Percentiles rank a stretch among this genome's conserved stretches.
Evolutionary conservation across 2,329 filamentous ascomycete species (phyloP).

Genomic region (Ophiostoma australiae): DNA sequence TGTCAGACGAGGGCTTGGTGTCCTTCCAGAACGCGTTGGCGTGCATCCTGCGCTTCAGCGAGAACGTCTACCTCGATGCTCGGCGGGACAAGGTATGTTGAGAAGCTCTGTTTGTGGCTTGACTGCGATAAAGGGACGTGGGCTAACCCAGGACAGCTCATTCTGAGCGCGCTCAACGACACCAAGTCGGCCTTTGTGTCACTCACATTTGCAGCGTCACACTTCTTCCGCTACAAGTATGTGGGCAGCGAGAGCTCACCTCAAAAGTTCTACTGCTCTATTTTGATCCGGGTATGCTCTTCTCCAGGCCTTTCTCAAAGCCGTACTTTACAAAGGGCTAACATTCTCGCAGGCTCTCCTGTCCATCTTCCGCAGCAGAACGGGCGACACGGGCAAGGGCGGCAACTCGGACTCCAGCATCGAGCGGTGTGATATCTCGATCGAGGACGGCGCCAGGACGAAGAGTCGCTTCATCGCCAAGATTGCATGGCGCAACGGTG

Average conservation of each 20-base stretch:
- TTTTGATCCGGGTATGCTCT: slow-evolving; percentile 61
- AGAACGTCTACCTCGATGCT: slow-evolving; percentile 71
- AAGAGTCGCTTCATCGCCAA: slow-evolving; percentile 71
- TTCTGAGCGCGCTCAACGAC: slow-evolving; percentile 70
- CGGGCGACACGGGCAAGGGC: slow-evolving; percentile 50
- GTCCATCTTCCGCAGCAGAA: slow-evolving; percentile 67
- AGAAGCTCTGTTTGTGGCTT: neutral
- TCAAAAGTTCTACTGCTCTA: slow-evolving; percentile 66
- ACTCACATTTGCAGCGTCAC: slow-evolving; percentile 60
- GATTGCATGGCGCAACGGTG: slow-evolving; percentile 68
- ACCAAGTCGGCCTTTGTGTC: slow-evolving; percentile 76
- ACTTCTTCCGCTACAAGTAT: slow-evolving; percentile 69
- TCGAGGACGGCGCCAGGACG: slow-evolving; percentile 65
- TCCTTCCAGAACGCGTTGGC: slow-evolving; percentile 67
- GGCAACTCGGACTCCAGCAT: slow-evolving; percentile 64
- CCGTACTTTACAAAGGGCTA: neutral
- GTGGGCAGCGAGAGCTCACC: slow-evolving; percentile 48
- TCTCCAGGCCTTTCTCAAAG: neutral
- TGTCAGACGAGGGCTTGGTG: slow-evolving; percentile 66
- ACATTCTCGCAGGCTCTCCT: slow-evolving; percentile 51
- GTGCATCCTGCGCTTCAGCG: slow-evolving; percentile 74
- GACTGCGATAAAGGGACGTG: neutral
- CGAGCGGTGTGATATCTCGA: slow-evolving; percentile 67
- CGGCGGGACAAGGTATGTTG: slow-evolving; percentile 58
- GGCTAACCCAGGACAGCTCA: slow-evolving; percentile 47